phyloP scores from a whole-genome alignment of 2,329 filamentous ascomycete genomes.

The Neonectria coccinea region DNA sequence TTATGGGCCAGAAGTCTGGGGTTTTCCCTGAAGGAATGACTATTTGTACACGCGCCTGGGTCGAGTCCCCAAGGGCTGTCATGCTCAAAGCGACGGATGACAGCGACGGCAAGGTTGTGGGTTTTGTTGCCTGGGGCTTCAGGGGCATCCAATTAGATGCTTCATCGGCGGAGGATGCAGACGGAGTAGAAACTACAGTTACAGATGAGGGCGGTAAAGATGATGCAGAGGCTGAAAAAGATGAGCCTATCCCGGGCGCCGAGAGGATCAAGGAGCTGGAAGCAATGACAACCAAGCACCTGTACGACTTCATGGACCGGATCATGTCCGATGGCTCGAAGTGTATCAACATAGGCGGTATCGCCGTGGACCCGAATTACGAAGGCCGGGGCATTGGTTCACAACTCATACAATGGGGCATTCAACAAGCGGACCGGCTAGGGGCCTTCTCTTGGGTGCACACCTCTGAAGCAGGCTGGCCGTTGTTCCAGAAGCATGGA shows the following conservation, averaged over 20 bases:
- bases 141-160: constrained; percentile 41
- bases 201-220: background rate
- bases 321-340: constrained; percentile 49
- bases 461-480: constrained; percentile 48
- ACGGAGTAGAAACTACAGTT: too few species aligned
- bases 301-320: constrained; percentile 47
- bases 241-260: constrained; percentile 25
- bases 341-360: constrained; percentile 49
- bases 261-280: constrained; percentile 48
- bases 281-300: constrained; percentile 46
- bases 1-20: constrained; percentile 44
- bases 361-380: constrained; percentile 48
- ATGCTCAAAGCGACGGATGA: constrained; percentile 50
- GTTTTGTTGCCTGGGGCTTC: constrained; percentile 49
- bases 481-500: constrained; percentile 47
- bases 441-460: constrained; percentile 51
- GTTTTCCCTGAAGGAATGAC: constrained; percentile 44
- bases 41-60: constrained; percentile 39
- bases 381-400: constrained; percentile 50
- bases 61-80: constrained; percentile 40
- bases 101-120: constrained; percentile 45
- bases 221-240: constrained; percentile 24
- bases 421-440: constrained; percentile 44
- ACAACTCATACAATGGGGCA: constrained; percentile 49
- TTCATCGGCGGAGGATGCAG: background rate